phyloP scores from a whole-genome alignment of 1,139 yeast genomes.

The Pichia sp. region DNA sequence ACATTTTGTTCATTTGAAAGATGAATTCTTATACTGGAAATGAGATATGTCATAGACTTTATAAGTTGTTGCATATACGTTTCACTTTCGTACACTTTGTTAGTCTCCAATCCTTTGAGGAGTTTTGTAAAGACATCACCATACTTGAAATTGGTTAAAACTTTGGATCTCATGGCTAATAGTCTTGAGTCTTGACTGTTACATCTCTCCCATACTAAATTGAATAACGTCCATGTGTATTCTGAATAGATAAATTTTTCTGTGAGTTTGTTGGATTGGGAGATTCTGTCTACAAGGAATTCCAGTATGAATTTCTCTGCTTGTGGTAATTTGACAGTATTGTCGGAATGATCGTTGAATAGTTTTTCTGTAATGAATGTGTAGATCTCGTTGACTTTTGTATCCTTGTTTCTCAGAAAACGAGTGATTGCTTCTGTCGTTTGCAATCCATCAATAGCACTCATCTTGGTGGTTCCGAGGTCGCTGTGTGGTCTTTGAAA shows the following conservation, averaged over 20 bases:
- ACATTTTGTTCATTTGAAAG: constrained; percentile 31
- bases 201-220: constrained; percentile 39
- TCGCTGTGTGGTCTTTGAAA: too few species aligned
- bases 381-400: constrained; percentile 44
- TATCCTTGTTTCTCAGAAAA: constrained; percentile 57
- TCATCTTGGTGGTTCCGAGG: background rate
- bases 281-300: constrained; percentile 63
- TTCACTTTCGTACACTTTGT: constrained; percentile 9
- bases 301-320: constrained; percentile 59
- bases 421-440: constrained; percentile 40
- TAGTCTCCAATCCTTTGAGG: constrained; percentile 17
- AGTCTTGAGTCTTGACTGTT: constrained; percentile 16
- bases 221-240: constrained; percentile 49
- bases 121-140: constrained; percentile 33
- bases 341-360: too few species aligned
- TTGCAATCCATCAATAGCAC: background rate
- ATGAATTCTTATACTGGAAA: constrained; percentile 28
- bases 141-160: constrained; percentile 36
- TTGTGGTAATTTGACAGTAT: constrained; percentile 57
- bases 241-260: constrained; percentile 41
- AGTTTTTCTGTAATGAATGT: constrained; percentile 42
- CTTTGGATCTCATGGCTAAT: constrained; percentile 21
- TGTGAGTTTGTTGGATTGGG: constrained; percentile 39
- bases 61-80: constrained; percentile 15
- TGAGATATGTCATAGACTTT: constrained; percentile 15